These are phyloP conservation scores for Tylopilus subfusipes DNA, from an alignment of 768 basidiomycete species.

Conservation along the genomic window DNA sequence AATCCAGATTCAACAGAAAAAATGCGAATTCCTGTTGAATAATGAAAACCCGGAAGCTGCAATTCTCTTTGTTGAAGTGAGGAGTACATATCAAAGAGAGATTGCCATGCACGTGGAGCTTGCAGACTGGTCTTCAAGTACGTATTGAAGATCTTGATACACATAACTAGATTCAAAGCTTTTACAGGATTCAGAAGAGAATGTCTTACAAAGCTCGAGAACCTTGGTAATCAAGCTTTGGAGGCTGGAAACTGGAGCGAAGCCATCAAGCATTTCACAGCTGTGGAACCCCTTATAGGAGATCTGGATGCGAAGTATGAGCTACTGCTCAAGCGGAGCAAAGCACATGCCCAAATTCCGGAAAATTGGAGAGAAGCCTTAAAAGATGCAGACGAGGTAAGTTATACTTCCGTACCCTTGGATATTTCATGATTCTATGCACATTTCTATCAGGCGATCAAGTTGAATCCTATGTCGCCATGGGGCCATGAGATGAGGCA, in stretches of 20 bases:
- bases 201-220: constrained; percentile 9
- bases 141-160: background rate
- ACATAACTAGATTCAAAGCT: background rate
- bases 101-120: constrained; percentile 13
- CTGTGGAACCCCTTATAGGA: constrained; percentile 6
- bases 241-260: background rate
- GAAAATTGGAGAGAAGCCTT: constrained; percentile 4
- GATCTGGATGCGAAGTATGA: background rate
- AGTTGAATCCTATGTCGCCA: constrained; percentile 9
- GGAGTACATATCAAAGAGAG: constrained; percentile 7
- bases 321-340: constrained; percentile 15
- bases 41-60: constrained; percentile 1
- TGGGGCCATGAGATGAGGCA: constrained; percentile 19
- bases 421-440: background rate
- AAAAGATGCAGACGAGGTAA: constrained; percentile 16
- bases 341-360: background rate
- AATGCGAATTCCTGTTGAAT: constrained; percentile 7
- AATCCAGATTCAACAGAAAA: constrained; percentile 14
- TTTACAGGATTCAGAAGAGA: constrained; percentile 3
- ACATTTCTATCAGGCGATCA: constrained; percentile 10
- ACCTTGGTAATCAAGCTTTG: constrained; percentile 8
- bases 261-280: constrained; percentile 18
- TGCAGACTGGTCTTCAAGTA: constrained; percentile 13
- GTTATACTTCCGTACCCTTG: background rate
- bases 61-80: constrained; percentile 8